A percentile compares a stretch with the other conserved stretches of the same genome.
These are phyloP conservation scores for Buxus sempervirens DNA, from an alignment of 164 flowering plant species.

Conservation along the genomic window DNA sequence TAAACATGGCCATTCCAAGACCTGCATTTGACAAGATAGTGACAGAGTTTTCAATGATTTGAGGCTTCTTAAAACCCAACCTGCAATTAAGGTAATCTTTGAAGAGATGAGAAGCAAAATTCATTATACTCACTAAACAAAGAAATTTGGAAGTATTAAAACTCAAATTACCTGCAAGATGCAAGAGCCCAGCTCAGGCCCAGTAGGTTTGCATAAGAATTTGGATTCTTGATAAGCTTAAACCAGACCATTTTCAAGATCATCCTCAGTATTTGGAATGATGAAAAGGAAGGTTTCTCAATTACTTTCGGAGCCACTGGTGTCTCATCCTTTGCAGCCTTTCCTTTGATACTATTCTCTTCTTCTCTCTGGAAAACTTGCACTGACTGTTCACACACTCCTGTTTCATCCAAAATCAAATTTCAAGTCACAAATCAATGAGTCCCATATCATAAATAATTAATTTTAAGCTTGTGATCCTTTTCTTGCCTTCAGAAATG, in stretches of 20 bases:
- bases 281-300: conserved; percentile 4
- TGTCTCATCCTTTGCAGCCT: not conserved
- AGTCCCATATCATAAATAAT: not conserved
- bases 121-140: not conserved
- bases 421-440: not conserved
- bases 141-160: not conserved
- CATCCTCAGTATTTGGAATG: conserved; percentile 19
- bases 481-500: conserved; percentile 25
- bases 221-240: conserved; percentile 41
- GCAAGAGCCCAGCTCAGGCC: conserved; percentile 40
- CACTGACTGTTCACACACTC: conserved; percentile 18
- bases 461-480: conserved; percentile 1
- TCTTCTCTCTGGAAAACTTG: conserved; percentile 21
- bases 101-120: not conserved
- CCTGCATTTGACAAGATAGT: conserved; percentile 41
- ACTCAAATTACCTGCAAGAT: conserved; percentile 26
- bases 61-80: conserved; percentile 34
- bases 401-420: conserved; percentile 6
- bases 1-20: conserved; percentile 52
- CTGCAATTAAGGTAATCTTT: conserved; percentile 11
- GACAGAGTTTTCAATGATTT: conserved; percentile 32
- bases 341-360: conserved; percentile 1
- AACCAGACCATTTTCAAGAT: conserved; percentile 35
- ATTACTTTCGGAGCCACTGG: not conserved
- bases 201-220: conserved; percentile 39